These are phyloP conservation scores for Microdochium paspali DNA, from an alignment of 2,329 filamentous ascomycete species.

Conservation along the genomic window DNA sequence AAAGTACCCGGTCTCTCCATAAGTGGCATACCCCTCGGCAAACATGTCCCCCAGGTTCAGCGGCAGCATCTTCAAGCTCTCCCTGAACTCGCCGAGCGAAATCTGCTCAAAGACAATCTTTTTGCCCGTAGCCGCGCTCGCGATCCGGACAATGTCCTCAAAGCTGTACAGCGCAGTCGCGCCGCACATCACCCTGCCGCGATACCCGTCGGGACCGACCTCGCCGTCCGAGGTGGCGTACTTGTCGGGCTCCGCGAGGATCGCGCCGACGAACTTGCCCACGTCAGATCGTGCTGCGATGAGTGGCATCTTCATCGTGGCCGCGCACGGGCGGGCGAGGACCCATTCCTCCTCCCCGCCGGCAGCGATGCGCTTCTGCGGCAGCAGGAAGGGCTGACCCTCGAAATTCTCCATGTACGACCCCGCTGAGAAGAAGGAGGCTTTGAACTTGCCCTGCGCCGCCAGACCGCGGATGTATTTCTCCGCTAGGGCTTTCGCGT, in stretches of 20 bases:
- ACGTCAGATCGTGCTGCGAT: constrained; percentile 33
- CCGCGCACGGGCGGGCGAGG: constrained; percentile 13
- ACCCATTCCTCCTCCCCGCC: constrained; percentile 19
- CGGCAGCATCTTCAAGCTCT: constrained; percentile 1
- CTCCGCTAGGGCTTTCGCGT: constrained; percentile 28
- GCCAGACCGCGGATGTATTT: constrained; percentile 25
- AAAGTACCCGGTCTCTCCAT: constrained; percentile 6
- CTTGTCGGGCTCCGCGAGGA: constrained; percentile 30
- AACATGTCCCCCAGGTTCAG: constrained; percentile 2
- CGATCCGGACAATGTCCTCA: constrained; percentile 25
- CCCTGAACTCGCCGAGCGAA: constrained; percentile 5
- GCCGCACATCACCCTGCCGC: constrained; percentile 31
- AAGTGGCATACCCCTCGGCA: constrained; percentile 1
- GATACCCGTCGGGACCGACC: not conserved
- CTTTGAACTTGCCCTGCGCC: constrained; percentile 11
- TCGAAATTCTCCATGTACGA: constrained; percentile 32
- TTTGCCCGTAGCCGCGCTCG: constrained; percentile 30
- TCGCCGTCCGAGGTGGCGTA: constrained; percentile 14
- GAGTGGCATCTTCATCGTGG: constrained; percentile 26
- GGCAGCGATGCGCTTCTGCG: constrained; percentile 6
- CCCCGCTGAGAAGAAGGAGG: constrained; percentile 29
- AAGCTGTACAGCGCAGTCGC: constrained; percentile 27
- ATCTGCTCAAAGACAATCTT: constrained; percentile 10
- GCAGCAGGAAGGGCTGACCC: constrained; percentile 14
- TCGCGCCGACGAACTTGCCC: constrained; percentile 30